Base-by-base conservation (phyloP, 2,329 filamentous ascomycete genomes). In the Rosellinia necatrix region DNA sequence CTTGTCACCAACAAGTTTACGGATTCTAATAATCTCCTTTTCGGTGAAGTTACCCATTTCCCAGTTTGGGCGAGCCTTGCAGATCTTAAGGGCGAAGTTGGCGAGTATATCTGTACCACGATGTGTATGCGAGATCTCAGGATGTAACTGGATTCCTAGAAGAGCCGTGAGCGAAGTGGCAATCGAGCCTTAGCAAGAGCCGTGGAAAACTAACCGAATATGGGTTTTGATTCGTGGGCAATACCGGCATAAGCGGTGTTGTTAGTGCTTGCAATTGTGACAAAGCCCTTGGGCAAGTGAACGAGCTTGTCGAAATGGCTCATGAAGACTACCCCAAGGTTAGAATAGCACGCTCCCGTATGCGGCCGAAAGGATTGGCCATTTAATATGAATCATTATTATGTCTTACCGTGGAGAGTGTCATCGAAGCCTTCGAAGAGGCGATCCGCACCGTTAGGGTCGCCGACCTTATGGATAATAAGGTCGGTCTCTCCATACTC, bases 21-120 rank as follows among this genome's bases (percentile, higher is more conserved):
- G 81, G 68, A 97, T 97, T 54, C 91, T 83, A 35, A 78, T 74
- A 62, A 97, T 90, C 74, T 96, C 92, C 68, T 90, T 82, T 60
- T 90, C 83, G 7, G 90, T 80, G 68, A 97, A 97, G 66, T 89
- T 86, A 54, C 78, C 79, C 92, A 97, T 97, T 3, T 82, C 87
- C 93, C 93, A 97, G 70, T 91, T 83, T 56, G 85, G 81, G 56
- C 81, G 75, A 3, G 89, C 91, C 25, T 84, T 82, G 74, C 92
- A 97, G 61, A 97, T 96, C 17, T 83, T 80, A 56, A 96, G 81
- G 10, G 86, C 86, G 69, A 97, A 97, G 80, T 97, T 97, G 70
- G 81, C 76, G 70, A 69, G 59, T 15, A 69, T 56, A 15, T 67
- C 60, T 7, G 43, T 66, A 30, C 67, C 67, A 19, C 59, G 55